These are phyloP conservation scores for Trichoderma virens DNA, from an alignment of 495 filamentous ascomycete genomes.

Conservation along the genomic window DNA sequence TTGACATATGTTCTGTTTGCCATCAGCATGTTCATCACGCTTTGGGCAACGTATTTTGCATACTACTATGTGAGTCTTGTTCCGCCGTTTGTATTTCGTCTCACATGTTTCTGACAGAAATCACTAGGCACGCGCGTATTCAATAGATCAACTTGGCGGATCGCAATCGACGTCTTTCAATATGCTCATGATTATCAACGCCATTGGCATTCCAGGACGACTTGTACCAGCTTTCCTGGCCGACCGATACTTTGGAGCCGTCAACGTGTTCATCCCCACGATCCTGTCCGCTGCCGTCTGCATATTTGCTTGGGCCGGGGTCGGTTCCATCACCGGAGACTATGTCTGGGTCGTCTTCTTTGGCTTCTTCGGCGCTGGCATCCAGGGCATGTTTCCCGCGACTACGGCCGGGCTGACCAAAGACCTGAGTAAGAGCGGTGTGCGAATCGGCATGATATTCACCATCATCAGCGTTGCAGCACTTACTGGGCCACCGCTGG, in stretches of 20 bases:
- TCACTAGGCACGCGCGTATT: constrained; percentile 11
- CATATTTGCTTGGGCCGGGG: constrained; percentile 56
- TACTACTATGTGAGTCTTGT: constrained; percentile 55
- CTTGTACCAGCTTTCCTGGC: constrained; percentile 57
- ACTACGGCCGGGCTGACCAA: constrained; percentile 47
- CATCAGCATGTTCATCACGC: constrained; percentile 46
- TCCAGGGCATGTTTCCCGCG: constrained; percentile 56
- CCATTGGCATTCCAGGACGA: constrained; percentile 55
- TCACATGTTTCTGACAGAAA: constrained; percentile 17
- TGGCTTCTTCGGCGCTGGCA: constrained; percentile 54
- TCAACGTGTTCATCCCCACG: constrained; percentile 55
- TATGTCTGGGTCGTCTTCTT: constrained; percentile 59
- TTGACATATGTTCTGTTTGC: constrained; percentile 58
- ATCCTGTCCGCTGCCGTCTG: constrained; percentile 31
- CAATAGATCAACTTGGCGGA: neutral
- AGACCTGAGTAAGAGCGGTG: constrained; percentile 60
- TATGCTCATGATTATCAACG: constrained; percentile 68
- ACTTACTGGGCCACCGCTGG: constrained; percentile 68
- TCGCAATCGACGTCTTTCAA: constrained; percentile 40
- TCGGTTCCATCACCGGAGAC: constrained; percentile 41
- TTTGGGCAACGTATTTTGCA: constrained; percentile 55
- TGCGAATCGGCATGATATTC: constrained; percentile 74
- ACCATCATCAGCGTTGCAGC: constrained; percentile 65
- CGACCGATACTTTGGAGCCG: constrained; percentile 46
- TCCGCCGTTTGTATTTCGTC: constrained; percentile 17